Conservation (phyloP, 306 rosid species). For the Ceratonia siliqua region DNA sequence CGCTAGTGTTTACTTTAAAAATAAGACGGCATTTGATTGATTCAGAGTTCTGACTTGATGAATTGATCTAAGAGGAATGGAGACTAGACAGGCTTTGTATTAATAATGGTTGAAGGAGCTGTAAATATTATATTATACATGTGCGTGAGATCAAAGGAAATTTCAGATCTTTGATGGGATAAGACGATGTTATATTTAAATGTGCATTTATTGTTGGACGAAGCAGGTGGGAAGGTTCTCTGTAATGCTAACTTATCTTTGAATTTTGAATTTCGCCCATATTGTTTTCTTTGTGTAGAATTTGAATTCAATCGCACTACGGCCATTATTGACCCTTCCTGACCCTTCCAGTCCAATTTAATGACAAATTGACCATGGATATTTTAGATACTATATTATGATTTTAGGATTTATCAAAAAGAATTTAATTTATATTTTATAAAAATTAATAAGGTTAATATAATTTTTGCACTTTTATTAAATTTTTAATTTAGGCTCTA, state of each 20-base stretch:
- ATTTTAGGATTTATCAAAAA: too few relatives aligned
- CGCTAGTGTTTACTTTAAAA: background rate
- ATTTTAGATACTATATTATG: too few relatives aligned
- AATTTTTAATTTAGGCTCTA: too few relatives aligned
- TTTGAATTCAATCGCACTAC: background rate
- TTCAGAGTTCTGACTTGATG: background rate
- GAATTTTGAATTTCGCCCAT: background rate
- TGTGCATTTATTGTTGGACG: conserved; percentile 14
- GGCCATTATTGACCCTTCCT: background rate
- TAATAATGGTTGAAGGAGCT: background rate
- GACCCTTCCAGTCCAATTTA: background rate
- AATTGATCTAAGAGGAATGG: background rate
- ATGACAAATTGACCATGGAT: too few relatives aligned
- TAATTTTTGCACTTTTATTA: too few relatives aligned
- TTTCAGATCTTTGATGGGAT: conserved; percentile 7
- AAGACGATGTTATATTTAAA: conserved; percentile 20
- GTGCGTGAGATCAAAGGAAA: conserved; percentile 36
- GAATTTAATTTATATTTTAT: too few relatives aligned
- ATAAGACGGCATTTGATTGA: background rate
- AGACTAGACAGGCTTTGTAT: background rate
- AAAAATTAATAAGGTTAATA: too few relatives aligned
- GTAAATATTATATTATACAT: conserved; percentile 1
- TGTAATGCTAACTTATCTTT: background rate
- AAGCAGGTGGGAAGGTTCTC: background rate
- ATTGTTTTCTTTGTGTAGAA: background rate